Percentiles rank a stretch among this genome's conserved stretches.
Conservation (phyloP, 75 land plant species). For the Pinus taeda region DNA sequence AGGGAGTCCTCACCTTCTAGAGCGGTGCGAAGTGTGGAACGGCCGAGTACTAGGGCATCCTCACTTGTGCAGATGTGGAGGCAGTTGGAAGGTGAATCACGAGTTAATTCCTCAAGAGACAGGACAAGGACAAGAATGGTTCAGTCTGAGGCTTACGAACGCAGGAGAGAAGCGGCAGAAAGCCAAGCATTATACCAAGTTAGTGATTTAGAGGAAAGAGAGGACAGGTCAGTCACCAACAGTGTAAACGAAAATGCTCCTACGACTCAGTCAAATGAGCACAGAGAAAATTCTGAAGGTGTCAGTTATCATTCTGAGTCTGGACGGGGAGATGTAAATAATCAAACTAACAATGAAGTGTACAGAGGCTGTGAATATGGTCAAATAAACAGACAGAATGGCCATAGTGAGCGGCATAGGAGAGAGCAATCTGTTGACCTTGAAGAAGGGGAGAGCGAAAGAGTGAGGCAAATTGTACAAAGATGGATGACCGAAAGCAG, state of each 20-base stretch:
- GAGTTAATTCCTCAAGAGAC: slow-evolving; percentile 29
- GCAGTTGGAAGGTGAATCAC: slow-evolving; percentile 35
- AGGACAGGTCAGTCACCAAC: slow-evolving; percentile 12
- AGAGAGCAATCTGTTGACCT: slow-evolving; percentile 5
- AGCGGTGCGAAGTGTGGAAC: slow-evolving; percentile 15
- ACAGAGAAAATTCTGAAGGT: slow-evolving; percentile 22
- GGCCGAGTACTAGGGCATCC: slow-evolving; percentile 29
- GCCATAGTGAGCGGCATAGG: neutral
- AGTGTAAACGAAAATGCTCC: slow-evolving; percentile 14
- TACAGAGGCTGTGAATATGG: slow-evolving; percentile 30
- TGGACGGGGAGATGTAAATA: neutral
- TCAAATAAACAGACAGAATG: slow-evolving; percentile 26
- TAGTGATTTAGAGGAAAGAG: slow-evolving; percentile 1
- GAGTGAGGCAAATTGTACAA: slow-evolving; percentile 55
- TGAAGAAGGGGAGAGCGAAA: slow-evolving; percentile 43
- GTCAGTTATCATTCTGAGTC: neutral
- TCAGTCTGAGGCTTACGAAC: slow-evolving; percentile 9
- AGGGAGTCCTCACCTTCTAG: slow-evolving; percentile 37
- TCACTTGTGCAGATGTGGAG: slow-evolving; percentile 61
- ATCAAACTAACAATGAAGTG: slow-evolving; percentile 28
- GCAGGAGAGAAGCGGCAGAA: neutral
- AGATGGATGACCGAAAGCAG: slow-evolving; percentile 20
- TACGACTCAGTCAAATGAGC: slow-evolving; percentile 27
- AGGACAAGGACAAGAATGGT: slow-evolving; percentile 25
- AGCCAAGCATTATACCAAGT: slow-evolving; percentile 15